Base-by-base conservation (phyloP, 441 rosid genomes). In the Populus tomentosa region DNA sequence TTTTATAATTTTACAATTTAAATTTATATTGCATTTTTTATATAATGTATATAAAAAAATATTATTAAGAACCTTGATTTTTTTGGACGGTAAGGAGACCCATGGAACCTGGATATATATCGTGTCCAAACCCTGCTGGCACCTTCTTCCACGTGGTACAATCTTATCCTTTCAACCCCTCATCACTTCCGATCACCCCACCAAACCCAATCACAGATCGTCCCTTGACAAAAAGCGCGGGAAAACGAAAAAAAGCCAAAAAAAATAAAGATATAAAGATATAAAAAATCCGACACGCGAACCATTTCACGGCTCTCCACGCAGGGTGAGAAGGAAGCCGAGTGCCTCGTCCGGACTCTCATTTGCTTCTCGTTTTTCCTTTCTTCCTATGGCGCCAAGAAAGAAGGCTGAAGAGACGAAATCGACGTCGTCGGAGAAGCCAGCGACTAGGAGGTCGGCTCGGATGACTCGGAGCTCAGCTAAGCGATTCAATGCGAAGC, bases 381-480 rank as follows among this genome's bases (percentile, higher is more conserved):
- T 21, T 21, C 6, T 62, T 21, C 33, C 2, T 30, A 92, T 92
- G 97, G 93, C 95, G 70, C 93, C 98, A 2, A 83, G 82, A 81
- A 92, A 90, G 87, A 82, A 83, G 63, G 75, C 81, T 7, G 78
- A 26, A 30, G 89, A 32, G 40, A 16, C 42, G 24, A 68, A 35
- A 38, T 3, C 33, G 36, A 30, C 38, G 18, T 26, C 87, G 21
- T 38, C 32, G 71, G 4, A 67, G 56, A 50, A 88, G 16, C 75
- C 53, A 76, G 82, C 87, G 82, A 94, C 95, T 38, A 88, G 96
- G 68, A 92, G 94, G 78, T 80, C 85, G 79, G n/a, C 77, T 72
- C 84, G 83, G 40, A 16, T 53, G 82, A 94, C 95, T 67, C 89
- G 96, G 68, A 92, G 96, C 80, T 74, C 85, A 78, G 23, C 78